Percentiles rank a stretch among this genome's conserved stretches.
Conservation (phyloP, 257 asterid species). For the Przewalskia tangutica region DNA sequence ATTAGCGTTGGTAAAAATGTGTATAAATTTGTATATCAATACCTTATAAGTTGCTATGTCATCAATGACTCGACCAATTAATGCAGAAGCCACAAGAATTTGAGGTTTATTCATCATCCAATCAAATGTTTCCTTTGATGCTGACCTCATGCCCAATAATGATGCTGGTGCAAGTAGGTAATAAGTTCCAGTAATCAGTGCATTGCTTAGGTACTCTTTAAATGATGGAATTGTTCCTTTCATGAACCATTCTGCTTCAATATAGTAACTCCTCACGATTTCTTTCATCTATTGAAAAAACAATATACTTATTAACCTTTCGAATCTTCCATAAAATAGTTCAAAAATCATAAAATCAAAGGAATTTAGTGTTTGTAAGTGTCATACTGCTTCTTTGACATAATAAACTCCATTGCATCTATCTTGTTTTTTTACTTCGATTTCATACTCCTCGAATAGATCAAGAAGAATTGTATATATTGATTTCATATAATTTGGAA, state of each 20-base stretch:
- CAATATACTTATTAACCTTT: not conserved
- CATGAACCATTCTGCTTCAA: conserved; percentile 42
- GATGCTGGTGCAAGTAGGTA: conserved; percentile 27
- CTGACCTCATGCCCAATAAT: conserved; percentile 21
- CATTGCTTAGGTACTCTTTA: conserved; percentile 28
- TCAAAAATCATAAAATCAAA: not conserved
- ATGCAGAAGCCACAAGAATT: not conserved
- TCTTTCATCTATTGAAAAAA: not conserved
- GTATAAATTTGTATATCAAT: not conserved
- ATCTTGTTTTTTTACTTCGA: not conserved
- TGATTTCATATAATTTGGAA: not conserved
- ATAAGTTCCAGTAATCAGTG: conserved; percentile 27
- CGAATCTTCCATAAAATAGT: not conserved
- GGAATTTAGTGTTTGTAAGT: not conserved
- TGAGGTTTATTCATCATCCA: conserved; percentile 7
- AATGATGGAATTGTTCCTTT: conserved; percentile 37
- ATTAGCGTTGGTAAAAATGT: not conserved
- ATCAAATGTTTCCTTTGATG: not conserved
- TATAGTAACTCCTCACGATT: conserved; percentile 6
- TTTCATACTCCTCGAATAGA: not conserved
- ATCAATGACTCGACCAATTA: conserved; percentile 25
- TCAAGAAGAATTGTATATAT: not conserved
- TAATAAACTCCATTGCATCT: not conserved
- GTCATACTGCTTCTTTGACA: not conserved
- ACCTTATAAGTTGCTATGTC: conserved; percentile 34